phyloP scores from a whole-genome alignment of 192 early-diverging fungal genomes.

The Coemansia nantahalensis region DNA sequence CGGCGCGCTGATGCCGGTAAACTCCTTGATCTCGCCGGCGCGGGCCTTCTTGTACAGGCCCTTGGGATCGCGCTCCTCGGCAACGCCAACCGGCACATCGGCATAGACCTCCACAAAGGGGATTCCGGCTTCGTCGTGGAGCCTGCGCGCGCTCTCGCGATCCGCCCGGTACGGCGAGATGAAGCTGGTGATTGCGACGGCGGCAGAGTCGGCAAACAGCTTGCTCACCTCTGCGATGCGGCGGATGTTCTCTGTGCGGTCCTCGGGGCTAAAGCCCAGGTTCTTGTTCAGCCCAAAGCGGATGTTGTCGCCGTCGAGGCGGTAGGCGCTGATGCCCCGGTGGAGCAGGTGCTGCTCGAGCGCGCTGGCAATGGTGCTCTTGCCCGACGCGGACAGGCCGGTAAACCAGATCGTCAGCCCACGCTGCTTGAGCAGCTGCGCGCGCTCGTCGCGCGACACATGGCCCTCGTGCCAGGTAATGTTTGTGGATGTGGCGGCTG shows the following conservation, averaged over 20 bases:
- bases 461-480: slow-evolving; percentile 88
- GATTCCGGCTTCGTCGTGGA: slow-evolving; percentile 73
- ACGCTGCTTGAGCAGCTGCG: slow-evolving; percentile 59
- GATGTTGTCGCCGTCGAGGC: slow-evolving; percentile 96
- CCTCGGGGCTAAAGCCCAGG: slow-evolving; percentile 86
- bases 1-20: slow-evolving; percentile 91
- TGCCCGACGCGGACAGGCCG: slow-evolving; percentile 91
- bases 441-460: slow-evolving; percentile 73
- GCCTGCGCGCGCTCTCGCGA: slow-evolving; percentile 72
- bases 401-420: slow-evolving; percentile 94
- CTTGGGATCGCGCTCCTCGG: slow-evolving; percentile 91
- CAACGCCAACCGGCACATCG: slow-evolving; percentile 83
- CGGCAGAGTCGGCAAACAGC: slow-evolving; percentile 86
- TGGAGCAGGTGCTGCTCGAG: slow-evolving; percentile 87
- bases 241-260: slow-evolving; percentile 93
- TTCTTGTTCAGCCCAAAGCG: slow-evolving; percentile 97
- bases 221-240: slow-evolving; percentile 85
- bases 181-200: slow-evolving; percentile 83
- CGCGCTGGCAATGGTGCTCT: slow-evolving; percentile 87
- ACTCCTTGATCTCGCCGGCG: slow-evolving; percentile 91
- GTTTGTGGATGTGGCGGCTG: slow-evolving; percentile 67
- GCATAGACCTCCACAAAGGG: slow-evolving; percentile 88
- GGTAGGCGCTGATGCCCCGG: slow-evolving; percentile 71
- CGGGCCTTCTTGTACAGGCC: slow-evolving; percentile 95
- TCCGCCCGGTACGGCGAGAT: slow-evolving; percentile 87